Base-by-base conservation (phyloP, 1,284 basidiomycete species). In the Ustilago sp. region DNA sequence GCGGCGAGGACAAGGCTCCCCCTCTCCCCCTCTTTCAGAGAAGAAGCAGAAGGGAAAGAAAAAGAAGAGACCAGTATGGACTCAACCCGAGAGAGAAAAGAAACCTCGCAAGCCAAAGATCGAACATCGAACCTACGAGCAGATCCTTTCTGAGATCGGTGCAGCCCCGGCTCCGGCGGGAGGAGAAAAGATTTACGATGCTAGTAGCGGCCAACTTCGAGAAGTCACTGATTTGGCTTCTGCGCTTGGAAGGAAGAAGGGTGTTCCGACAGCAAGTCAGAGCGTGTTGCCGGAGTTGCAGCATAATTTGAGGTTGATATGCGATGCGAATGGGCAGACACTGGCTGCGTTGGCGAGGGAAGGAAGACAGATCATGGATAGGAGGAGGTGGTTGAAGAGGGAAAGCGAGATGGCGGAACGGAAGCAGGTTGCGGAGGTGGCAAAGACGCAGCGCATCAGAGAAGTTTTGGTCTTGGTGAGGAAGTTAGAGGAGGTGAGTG, bases 241-340 rank as follows among this genome's bases (percentile, higher is more conserved):
- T 13, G 83, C 80, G 8, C 62, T 84, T 2, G 73, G 77, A 0
- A 34, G 47, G 13, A 69, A 75, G 15, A 69, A 75, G 15, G 73
- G 65, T 2, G 50, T 65, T 28, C 71, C 65, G 3, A 60, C 68
- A 11, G 54, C 62, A 4, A 51, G 13, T 3, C 70, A 70, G 12
- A 50, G 48, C 31, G 48, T 50, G 8, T 90, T 99, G 74, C 95
- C 96, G 0, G 97, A 99, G 88, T 91, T 99, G 19, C 91, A 95
- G 39, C 95, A 99, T 85, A 99, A 99, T 85, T 87, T 99, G 32
- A 90, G 92, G 7, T 89, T 98, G 50, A 93, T 99, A 51, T 89
- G 91, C 3, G 93, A 95, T 53, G 89, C 91, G 1, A 92, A 93
- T 76, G 93, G 93, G 75, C 90, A 89, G 32, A 93, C 95, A 65